Base-by-base conservation (phyloP, 257 asterid genomes). In the Linaria vulgaris region DNA sequence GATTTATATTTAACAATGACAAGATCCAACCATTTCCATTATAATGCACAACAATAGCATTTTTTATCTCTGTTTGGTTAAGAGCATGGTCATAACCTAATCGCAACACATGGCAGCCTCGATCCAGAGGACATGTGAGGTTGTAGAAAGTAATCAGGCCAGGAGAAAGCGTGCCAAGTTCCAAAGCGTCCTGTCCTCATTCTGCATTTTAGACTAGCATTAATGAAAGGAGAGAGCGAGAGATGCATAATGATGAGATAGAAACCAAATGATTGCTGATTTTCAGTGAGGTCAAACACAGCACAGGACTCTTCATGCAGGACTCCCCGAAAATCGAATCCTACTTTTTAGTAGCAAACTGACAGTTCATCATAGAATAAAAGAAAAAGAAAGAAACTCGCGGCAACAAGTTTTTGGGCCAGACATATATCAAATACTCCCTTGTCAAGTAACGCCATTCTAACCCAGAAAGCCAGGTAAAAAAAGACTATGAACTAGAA, bases 11-110 rank as follows among this genome's bases (percentile, higher is more conserved):
- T 91, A 44, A 76, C 81, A 61, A 88, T 82, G 31, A 96, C 98
- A 74, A 88, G 96, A 86, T 86, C 88, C 89, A 88, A 73, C 95
- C 98, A 91, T 91, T 91, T 23, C 98, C 98, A 62, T 88, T 91
- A 63, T 88, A 91, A 69, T 91, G 98, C 59, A 91, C 89, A 27
- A 91, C 98, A 10, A 89, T 96, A 49, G 94, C 97, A 39, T 83
- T 85, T 53, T 87, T 86, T 58, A 91, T 88, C 55, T 76, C 95
- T 22, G 95, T 85, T 72, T 81, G 80, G 83, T 88, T 86, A 16
- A 91, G 88, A 69, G 98, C 96, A 17, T 94, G 96, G 76, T 91
- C 98, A 43, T 88, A 91, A n/a, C 98, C 98, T 68, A 91, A 79
- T 47, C 97, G 96, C 83, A 91, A 76, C 15, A 85, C 98, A 69